Conservation (phyloP, 495 filamentous ascomycete genomes). For the Podospora appendiculata region DNA sequence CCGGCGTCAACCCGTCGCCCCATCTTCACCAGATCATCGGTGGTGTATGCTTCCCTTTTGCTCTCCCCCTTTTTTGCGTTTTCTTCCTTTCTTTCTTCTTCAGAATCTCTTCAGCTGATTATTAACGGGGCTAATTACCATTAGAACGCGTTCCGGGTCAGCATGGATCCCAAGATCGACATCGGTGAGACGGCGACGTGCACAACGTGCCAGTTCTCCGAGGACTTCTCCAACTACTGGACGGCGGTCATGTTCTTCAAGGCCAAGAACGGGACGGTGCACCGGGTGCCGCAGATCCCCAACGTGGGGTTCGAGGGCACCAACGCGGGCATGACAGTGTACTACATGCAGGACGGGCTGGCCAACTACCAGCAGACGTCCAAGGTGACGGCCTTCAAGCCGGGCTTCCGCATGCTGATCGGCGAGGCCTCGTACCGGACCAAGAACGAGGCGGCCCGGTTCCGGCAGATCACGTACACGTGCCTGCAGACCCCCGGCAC, state of each 20-base stretch:
- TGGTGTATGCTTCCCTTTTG: constrained; percentile 39
- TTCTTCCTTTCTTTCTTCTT: too few relatives aligned
- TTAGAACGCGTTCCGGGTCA: constrained; percentile 10
- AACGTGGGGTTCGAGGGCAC: constrained; percentile 33
- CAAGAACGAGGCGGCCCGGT: constrained; percentile 25
- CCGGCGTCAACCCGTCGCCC: constrained; percentile 27
- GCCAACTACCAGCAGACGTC: constrained; percentile 31
- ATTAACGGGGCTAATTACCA: not conserved
- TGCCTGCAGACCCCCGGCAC: constrained; percentile 18
- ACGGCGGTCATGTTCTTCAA: constrained; percentile 30
- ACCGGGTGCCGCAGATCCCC: constrained; percentile 32
- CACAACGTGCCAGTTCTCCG: constrained; percentile 32
- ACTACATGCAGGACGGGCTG: constrained; percentile 38
- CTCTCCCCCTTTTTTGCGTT: too few relatives aligned
- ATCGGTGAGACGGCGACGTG: constrained; percentile 27
- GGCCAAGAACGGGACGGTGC: constrained; percentile 28
- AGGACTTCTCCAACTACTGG: constrained; percentile 23
- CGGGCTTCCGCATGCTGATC: constrained; percentile 35
- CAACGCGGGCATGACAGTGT: constrained; percentile 36
- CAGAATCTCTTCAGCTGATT: constrained; percentile 9
- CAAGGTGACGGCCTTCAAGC: constrained; percentile 38
- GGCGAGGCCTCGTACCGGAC: constrained; percentile 25
- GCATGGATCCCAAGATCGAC: constrained; percentile 29
- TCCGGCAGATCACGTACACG: constrained; percentile 30
- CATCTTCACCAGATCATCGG: constrained; percentile 40